These are phyloP conservation scores for Colletotrichum sp. DNA, from an alignment of 2,329 filamentous ascomycete species.

Conservation along the genomic window DNA sequence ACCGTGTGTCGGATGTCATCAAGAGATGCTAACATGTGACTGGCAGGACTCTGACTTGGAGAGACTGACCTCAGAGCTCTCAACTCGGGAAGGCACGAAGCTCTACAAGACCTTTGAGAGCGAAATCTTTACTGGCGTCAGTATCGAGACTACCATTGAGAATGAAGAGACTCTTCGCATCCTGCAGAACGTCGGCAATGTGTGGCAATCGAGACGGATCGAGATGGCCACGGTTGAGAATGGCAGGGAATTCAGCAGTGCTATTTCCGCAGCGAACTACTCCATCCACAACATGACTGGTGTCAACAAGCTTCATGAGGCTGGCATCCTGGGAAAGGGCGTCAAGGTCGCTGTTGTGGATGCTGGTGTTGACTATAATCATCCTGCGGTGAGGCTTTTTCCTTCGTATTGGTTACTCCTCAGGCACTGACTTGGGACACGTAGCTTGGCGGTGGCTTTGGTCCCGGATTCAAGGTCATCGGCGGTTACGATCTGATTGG, in stretches of 20 bases:
- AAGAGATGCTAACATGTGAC: background rate
- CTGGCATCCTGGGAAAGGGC: slow-evolving; percentile 41
- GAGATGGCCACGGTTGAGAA: background rate
- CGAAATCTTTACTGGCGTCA: slow-evolving; percentile 16
- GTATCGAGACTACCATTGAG: background rate
- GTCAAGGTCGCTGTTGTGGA: slow-evolving; percentile 44
- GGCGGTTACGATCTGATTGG: slow-evolving; percentile 22
- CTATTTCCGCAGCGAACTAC: slow-evolving; percentile 27
- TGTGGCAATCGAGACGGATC: slow-evolving; percentile 15
- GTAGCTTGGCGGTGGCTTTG: slow-evolving; percentile 19
- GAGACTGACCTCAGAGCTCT: background rate
- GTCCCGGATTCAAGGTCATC: slow-evolving; percentile 15
- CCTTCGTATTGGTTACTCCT: background rate
- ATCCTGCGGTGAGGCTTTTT: slow-evolving; percentile 34
- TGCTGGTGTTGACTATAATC: slow-evolving; percentile 44
- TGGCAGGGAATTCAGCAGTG: background rate
- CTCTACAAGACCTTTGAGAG: slow-evolving; percentile 12
- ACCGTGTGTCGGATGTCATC: fast-evolving
- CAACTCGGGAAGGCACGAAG: background rate
- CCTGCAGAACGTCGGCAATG: slow-evolving; percentile 2
- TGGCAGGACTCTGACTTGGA: background rate
- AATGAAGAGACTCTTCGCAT: background rate
- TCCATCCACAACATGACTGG: slow-evolving; percentile 43
- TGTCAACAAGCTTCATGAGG: slow-evolving; percentile 40
- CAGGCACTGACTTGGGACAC: background rate